A percentile compares a stretch with the other conserved stretches of the same genome.
phyloP scores from a whole-genome alignment of 2,329 filamentous ascomycete genomes.

The Colletotrichum liaoningense region DNA sequence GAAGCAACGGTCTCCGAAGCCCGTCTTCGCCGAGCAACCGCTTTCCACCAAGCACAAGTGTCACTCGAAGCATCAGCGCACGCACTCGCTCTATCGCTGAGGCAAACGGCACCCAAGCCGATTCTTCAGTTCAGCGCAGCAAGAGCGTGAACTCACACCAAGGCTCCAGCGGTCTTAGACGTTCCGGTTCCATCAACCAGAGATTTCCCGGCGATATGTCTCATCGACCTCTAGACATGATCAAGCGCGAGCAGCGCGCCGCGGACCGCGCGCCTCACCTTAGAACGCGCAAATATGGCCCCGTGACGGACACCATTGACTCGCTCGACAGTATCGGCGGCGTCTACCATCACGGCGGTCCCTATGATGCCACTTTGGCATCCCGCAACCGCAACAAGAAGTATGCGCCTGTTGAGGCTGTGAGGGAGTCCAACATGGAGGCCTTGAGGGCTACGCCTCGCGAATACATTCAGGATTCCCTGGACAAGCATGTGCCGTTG shows the following conservation, averaged over 20 bases:
- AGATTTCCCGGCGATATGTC: constrained; percentile 74
- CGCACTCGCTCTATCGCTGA: constrained; percentile 24
- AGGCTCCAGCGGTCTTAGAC: constrained; percentile 34
- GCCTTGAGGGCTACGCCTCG: constrained; percentile 83
- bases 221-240: constrained; percentile 74
- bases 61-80: constrained; percentile 44
- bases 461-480: constrained; percentile 80
- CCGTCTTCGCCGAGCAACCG: constrained; percentile 33
- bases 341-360: constrained; percentile 88
- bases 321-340: constrained; percentile 76
- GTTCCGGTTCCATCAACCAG: constrained; percentile 61
- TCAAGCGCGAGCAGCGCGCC: constrained; percentile 70
- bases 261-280: constrained; percentile 77
- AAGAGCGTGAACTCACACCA: constrained; percentile 32
- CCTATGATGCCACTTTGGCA: constrained; percentile 85
- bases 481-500: constrained; percentile 80
- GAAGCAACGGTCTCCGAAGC: constrained; percentile 44
- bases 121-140: constrained; percentile 13
- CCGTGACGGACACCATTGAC: constrained; percentile 84
- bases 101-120: background rate
- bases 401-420: constrained; percentile 80
- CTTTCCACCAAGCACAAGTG: constrained; percentile 44
- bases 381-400: constrained; percentile 75
- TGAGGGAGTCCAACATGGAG: constrained; percentile 78
- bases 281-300: constrained; percentile 72